Evolutionary conservation across 164 flowering plant species (phyloP).

Genomic region (Protea cynaroides): DNA sequence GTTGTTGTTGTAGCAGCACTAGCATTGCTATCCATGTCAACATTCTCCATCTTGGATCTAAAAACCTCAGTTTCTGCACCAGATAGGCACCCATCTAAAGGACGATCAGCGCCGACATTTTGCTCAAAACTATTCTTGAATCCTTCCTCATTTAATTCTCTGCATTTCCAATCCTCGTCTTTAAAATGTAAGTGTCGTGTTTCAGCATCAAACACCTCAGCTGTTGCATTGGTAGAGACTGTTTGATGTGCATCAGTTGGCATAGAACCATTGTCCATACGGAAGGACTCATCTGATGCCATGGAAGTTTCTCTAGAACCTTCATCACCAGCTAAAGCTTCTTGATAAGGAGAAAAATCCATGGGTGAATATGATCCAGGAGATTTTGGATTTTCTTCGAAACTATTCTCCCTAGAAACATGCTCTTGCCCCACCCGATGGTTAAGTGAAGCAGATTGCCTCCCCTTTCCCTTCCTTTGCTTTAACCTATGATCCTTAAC

Average conservation of each 20-base stretch:
- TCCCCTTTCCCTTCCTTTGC: conserved; percentile 48
- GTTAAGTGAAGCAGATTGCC: conserved; percentile 24
- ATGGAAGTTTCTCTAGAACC: conserved; percentile 45
- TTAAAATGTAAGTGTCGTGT: conserved; percentile 37
- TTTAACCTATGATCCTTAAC: conserved; percentile 27
- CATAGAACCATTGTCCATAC: conserved; percentile 13
- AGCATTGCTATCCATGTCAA: conserved; percentile 28
- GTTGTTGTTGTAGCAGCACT: conserved; percentile 27
- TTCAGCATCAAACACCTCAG: conserved; percentile 43
- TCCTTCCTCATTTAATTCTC: conserved; percentile 20
- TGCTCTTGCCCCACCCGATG: conserved; percentile 28
- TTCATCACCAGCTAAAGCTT: conserved; percentile 31
- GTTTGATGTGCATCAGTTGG: conserved; percentile 23
- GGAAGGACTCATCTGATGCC: conserved; percentile 38
- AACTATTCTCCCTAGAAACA: conserved; percentile 26
- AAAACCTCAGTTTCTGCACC: conserved; percentile 51
- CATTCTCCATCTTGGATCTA: conserved; percentile 43
- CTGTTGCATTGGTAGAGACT: conserved; percentile 31
- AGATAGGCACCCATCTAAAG: conserved; percentile 29
- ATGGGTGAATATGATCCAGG: conserved; percentile 73
- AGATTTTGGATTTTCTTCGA: conserved; percentile 35
- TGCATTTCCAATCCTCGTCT: conserved; percentile 18
- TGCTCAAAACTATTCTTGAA: conserved; percentile 12
- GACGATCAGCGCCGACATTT: conserved; percentile 14
- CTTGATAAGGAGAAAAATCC: conserved; percentile 82